Percentiles rank a stretch among this genome's conserved stretches.
Conservation (phyloP, 176 grass and related monocot genomes). For the Hsuehochloa calcarea region DNA sequence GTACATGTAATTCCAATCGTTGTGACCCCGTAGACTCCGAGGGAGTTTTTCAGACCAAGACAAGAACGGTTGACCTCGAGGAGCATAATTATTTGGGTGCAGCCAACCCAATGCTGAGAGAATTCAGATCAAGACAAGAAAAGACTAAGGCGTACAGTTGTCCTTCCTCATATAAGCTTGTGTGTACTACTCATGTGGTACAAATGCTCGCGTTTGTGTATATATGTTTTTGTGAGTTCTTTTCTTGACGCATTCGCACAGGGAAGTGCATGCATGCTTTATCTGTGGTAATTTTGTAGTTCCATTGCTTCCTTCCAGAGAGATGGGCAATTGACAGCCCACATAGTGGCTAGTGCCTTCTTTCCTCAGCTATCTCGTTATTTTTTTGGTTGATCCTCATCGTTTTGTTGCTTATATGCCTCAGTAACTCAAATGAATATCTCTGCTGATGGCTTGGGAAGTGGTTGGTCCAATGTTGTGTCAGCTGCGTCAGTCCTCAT, state of each 20-base stretch:
- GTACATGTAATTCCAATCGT: conserved; percentile 65
- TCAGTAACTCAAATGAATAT: background rate
- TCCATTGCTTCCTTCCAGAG: conserved; percentile 1
- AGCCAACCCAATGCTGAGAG: background rate
- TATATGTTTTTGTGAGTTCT: background rate
- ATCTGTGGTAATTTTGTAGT: conserved; percentile 11
- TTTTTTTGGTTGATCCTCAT: conserved; percentile 12
- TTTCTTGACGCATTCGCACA: background rate
- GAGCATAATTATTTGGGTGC: background rate
- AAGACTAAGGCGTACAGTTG: background rate
- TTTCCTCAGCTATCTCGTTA: background rate
- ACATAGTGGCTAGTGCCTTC: background rate
- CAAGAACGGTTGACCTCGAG: background rate
- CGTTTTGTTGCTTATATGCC: background rate
- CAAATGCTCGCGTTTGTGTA: background rate
- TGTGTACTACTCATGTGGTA: background rate
- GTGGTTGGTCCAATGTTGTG: background rate
- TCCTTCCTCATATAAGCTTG: background rate
- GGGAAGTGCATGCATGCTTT: background rate
- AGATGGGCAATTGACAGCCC: background rate
- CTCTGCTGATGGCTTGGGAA: background rate
- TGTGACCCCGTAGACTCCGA: background rate
- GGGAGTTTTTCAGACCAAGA: background rate
- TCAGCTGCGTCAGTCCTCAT: background rate
- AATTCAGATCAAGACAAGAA: background rate